These are phyloP conservation scores for Taiozyma sp. DNA, from an alignment of 1,139 yeast species.

Conservation along the genomic window DNA sequence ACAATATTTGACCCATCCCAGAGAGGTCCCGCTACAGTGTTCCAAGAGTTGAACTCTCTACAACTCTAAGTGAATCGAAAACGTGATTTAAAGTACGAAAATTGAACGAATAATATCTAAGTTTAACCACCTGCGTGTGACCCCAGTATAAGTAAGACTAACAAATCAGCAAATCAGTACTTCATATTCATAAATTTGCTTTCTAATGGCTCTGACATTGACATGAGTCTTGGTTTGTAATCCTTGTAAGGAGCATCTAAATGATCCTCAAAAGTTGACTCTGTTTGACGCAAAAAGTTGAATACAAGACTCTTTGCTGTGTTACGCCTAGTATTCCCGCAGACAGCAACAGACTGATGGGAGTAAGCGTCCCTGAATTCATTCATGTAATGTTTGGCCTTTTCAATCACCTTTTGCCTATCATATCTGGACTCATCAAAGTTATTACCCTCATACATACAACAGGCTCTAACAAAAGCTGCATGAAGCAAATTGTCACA, in stretches of 20 bases:
- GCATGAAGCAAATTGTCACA: neutral
- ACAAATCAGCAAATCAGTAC: neutral
- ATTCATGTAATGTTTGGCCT: neutral
- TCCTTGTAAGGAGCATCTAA: neutral
- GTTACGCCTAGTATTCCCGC: neutral
- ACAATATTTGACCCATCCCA: neutral
- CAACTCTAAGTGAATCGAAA: neutral
- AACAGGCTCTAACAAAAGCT: neutral
- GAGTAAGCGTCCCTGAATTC: neutral
- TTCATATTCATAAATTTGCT: neutral
- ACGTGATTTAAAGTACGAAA: neutral
- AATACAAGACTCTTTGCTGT: neutral
- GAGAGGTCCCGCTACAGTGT: neutral
- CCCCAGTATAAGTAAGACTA: too few species aligned
- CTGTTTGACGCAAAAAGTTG: neutral
- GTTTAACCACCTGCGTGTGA: neutral
- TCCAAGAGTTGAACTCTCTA: neutral
- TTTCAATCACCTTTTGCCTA: neutral
- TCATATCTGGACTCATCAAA: neutral
- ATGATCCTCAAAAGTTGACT: neutral
- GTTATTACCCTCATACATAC: neutral
- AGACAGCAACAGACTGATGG: neutral
- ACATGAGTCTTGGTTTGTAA: neutral
- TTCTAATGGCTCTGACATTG: neutral
- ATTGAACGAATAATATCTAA: neutral